Evolutionary conservation across 805 yeast species (phyloP).

Genomic region (Myxozyma monticola): DNA sequence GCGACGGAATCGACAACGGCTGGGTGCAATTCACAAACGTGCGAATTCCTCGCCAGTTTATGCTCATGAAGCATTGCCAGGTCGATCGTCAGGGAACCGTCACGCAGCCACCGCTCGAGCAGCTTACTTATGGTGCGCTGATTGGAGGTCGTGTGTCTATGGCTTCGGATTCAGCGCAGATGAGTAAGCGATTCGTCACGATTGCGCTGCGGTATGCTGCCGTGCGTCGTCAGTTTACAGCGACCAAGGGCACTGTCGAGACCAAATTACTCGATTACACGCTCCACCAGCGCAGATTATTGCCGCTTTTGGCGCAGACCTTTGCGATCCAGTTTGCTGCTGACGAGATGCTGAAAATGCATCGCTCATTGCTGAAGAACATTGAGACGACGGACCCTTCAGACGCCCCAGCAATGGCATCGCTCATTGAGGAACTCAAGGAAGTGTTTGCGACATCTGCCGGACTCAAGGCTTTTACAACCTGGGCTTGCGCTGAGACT

Average conservation of each 20-base stretch:
- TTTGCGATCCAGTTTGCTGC: slow-evolving; percentile 77
- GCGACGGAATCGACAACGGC: slow-evolving; percentile 94
- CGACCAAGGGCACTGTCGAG: slow-evolving; percentile 52
- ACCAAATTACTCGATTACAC: slow-evolving; percentile 82
- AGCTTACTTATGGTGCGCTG: slow-evolving; percentile 82
- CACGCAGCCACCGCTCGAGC: slow-evolving; percentile 79
- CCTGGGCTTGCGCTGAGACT: slow-evolving; percentile 78
- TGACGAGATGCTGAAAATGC: slow-evolving; percentile 55
- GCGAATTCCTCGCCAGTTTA: slow-evolving; percentile 75
- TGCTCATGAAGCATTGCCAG: slow-evolving; percentile 77
- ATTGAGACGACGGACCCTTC: slow-evolving; percentile 47
- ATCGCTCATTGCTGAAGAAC: slow-evolving; percentile 50
- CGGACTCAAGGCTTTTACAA: slow-evolving; percentile 81
- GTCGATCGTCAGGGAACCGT: slow-evolving; percentile 72
- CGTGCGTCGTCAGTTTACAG: slow-evolving; percentile 81
- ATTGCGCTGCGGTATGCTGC: slow-evolving; percentile 88
- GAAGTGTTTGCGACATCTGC: slow-evolving; percentile 82
- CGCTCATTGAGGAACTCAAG: slow-evolving; percentile 60
- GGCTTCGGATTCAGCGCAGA: slow-evolving; percentile 83
- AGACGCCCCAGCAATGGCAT: slow-evolving; percentile 49
- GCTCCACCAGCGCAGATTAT: slow-evolving; percentile 80
- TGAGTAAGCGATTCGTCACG: slow-evolving; percentile 74
- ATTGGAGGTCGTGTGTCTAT: slow-evolving; percentile 86
- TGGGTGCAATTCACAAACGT: slow-evolving; percentile 92
- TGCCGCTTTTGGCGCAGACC: slow-evolving; percentile 80